Base-by-base conservation (phyloP, 208 protist species). In the Trypanosomatidae sp. region DNA sequence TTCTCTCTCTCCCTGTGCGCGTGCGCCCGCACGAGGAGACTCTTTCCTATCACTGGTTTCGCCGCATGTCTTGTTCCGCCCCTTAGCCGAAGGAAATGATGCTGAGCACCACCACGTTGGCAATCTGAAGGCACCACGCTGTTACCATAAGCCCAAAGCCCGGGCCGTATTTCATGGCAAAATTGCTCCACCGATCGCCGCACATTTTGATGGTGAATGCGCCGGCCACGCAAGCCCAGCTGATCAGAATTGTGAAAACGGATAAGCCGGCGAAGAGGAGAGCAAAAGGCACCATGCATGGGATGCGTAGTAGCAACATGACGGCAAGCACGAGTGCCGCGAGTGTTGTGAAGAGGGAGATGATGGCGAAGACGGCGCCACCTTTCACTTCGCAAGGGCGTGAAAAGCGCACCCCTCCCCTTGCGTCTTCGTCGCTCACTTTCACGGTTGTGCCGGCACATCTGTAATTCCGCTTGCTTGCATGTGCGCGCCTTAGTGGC, bases 61-160 rank as follows among this genome's bases (percentile, higher is more conserved):
- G 19, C n/a, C 25, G 22, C 10, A 15, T 17, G 36, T n/a, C 9
- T 22, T 33, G 47, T 12, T 10, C 52, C 22, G 13, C 22, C 47
- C 25, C 19, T 44, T 13, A 64, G 25, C n/a, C 2, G 15, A 36
- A 55, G 50, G n/a, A 55, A 22, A 55, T 17, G 19, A 55, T 55
- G 22, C 19, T 25, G 53, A 58, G 53, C 53, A 77, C 56, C 1
- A 77, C 25, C 53, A 72, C 33, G 30, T 71, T 72, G n/a, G 67
- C 41, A 28, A 72, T 36, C 73, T 77, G 46, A 13, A 77, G 66
- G 19, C 65, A 36, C 73, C 73, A 80, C 3, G 76, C 58, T 3
- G 59, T 66, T 43, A 80, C 71, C 58, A 75, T 71, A n/a, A 80
- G 53, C 60, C 55, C 76, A 44, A 80, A 80, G 43, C 70, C 76